Evolutionary conservation across 352 stramenopile species (phyloP).

Genomic region (Pythium brassicae): DNA sequence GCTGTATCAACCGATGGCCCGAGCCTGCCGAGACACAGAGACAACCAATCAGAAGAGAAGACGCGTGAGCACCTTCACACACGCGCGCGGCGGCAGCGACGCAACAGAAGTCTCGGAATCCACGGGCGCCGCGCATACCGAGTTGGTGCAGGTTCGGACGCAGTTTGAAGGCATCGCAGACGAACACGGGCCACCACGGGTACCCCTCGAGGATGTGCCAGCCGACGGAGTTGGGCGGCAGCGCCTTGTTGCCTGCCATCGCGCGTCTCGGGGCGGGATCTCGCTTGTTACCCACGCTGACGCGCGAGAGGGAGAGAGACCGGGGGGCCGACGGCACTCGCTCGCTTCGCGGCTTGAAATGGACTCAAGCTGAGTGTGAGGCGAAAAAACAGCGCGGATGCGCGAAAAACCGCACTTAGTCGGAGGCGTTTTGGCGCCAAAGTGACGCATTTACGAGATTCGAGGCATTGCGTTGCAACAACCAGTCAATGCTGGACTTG

Average conservation of each 20-base stretch:
- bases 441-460: too few relatives aligned
- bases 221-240: slow-evolving; percentile 60
- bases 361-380: too few relatives aligned
- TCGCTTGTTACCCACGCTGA: too few relatives aligned
- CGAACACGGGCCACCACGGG: slow-evolving; percentile 85
- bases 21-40: slow-evolving; percentile 21
- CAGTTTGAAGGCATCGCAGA: slow-evolving; percentile 78
- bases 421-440: too few relatives aligned
- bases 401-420: too few relatives aligned
- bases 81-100: not conserved
- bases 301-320: too few relatives aligned
- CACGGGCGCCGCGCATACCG: slow-evolving; percentile 12
- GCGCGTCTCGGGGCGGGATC: too few relatives aligned
- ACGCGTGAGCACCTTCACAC: slow-evolving; percentile 1
- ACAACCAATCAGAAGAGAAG: not conserved
- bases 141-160: slow-evolving; percentile 58
- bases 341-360: too few relatives aligned
- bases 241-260: not conserved
- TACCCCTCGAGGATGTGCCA: slow-evolving; percentile 86
- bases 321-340: too few relatives aligned
- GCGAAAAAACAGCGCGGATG: too few relatives aligned
- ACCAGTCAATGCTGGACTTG: too few relatives aligned
- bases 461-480: too few relatives aligned
- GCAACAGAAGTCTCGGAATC: not conserved
- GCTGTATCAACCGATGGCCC: slow-evolving; percentile 62